Evolutionary conservation across 352 stramenopile genomes (phyloP).

Genomic region (Globisporangium megalacanthum): DNA sequence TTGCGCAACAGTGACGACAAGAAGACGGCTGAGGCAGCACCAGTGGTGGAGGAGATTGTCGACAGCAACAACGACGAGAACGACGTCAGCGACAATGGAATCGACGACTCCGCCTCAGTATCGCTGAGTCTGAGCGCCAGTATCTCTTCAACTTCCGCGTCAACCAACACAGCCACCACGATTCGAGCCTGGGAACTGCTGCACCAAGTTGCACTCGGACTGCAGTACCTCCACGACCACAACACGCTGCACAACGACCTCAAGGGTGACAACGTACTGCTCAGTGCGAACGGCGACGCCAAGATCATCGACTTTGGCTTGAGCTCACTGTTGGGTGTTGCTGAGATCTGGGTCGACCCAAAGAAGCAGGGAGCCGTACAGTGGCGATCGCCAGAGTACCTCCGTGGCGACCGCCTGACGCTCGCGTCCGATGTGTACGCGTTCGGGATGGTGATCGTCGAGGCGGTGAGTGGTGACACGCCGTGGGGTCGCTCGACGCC

Average conservation of each 20-base stretch:
- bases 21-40: background rate
- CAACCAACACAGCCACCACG: background rate
- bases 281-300: slow-evolving; percentile 24
- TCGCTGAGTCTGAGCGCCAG: no score
- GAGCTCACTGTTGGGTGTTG: slow-evolving; percentile 4
- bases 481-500: slow-evolving; percentile 7
- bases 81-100: no score
- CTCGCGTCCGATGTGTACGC: slow-evolving; percentile 21
- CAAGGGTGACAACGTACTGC: slow-evolving; percentile 19
- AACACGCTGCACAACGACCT: slow-evolving; percentile 8
- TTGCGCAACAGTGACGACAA: background rate
- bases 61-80: no score
- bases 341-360: background rate
- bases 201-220: slow-evolving; percentile 15
- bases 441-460: slow-evolving; percentile 20
- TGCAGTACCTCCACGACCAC: slow-evolving; percentile 24
- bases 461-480: slow-evolving; percentile 9
- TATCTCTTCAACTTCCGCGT: background rate
- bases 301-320: slow-evolving; percentile 25
- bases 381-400: slow-evolving; percentile 17
- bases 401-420: background rate
- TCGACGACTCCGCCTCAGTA: no score
- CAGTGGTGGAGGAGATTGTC: background rate
- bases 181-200: slow-evolving; percentile 1
- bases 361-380: slow-evolving; percentile 3